These are phyloP conservation scores for Pontederia paniculata DNA, from an alignment of 176 grass and related monocot genomes.

Conservation along the genomic window DNA sequence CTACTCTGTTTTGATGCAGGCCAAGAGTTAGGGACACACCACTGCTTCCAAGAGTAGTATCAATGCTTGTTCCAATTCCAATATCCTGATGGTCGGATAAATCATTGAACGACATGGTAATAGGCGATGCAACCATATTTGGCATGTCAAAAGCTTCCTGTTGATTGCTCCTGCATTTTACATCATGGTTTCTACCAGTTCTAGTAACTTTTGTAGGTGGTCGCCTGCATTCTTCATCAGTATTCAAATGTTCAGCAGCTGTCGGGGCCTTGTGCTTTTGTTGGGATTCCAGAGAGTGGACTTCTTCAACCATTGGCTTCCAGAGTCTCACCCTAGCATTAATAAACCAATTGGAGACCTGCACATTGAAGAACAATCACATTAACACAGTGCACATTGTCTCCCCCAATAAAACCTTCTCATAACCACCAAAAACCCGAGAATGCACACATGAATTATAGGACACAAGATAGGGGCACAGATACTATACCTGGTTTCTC, in stretches of 20 bases:
- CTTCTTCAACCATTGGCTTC: conserved; percentile 98
- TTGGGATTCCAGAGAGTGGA: conserved; percentile 80
- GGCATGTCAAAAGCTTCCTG: conserved; percentile 53
- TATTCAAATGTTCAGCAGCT: conserved; percentile 27
- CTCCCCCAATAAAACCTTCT: neutral
- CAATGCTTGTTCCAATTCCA: neutral
- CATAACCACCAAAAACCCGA: neutral
- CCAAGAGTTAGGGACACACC: conserved; percentile 75
- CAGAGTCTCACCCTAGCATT: conserved; percentile 89
- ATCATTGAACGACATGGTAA: conserved; percentile 41
- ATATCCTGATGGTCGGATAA: conserved; percentile 24
- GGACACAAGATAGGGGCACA: neutral
- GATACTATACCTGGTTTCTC: conserved; percentile 5
- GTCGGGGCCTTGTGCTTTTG: conserved; percentile 34
- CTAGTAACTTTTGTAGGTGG: conserved; percentile 29
- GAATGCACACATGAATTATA: neutral
- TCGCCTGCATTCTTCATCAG: conserved; percentile 30
- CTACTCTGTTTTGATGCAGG: conserved; percentile 71
- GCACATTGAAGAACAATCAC: neutral
- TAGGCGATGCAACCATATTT: conserved; percentile 36
- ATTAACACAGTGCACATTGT: neutral
- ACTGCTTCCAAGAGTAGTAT: conserved; percentile 1
- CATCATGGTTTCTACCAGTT: conserved; percentile 29
- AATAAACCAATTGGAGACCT: conserved; percentile 98
- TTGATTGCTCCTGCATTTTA: conserved; percentile 32